Conservation (phyloP, 108 stramenopile species). For the Schizochytrium sp. region DNA sequence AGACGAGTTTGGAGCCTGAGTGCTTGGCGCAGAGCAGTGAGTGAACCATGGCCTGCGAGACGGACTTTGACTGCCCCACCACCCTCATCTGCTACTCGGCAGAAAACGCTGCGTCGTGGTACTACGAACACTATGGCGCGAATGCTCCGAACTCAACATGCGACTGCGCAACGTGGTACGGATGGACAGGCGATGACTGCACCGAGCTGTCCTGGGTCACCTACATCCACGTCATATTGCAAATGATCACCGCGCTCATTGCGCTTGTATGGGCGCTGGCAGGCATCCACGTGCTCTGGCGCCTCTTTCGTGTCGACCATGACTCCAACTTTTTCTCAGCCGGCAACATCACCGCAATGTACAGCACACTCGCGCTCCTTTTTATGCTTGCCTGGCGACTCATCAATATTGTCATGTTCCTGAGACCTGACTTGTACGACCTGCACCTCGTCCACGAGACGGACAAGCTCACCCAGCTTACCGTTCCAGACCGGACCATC, state of each 20-base stretch:
- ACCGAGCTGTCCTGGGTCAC: neutral
- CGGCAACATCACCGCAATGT: neutral
- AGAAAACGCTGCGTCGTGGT: neutral
- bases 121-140: neutral
- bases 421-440: neutral
- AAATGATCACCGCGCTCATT: neutral
- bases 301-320: neutral
- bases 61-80: neutral
- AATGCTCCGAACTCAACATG: neutral
- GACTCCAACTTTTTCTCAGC: neutral
- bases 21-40: too few relatives aligned
- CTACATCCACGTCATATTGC: neutral
- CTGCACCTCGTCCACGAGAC: neutral
- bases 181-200: neutral
- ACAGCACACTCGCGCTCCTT: neutral
- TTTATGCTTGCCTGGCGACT: neutral
- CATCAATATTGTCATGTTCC: neutral
- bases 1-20: too few relatives aligned
- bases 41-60: neutral
- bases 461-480: neutral
- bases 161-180: neutral
- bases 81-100: neutral
- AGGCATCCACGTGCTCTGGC: neutral
- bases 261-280: neutral
- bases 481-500: neutral